Evolutionary conservation across 106 monocot genomes (phyloP).

Genomic region (Vanilla planifolia): DNA sequence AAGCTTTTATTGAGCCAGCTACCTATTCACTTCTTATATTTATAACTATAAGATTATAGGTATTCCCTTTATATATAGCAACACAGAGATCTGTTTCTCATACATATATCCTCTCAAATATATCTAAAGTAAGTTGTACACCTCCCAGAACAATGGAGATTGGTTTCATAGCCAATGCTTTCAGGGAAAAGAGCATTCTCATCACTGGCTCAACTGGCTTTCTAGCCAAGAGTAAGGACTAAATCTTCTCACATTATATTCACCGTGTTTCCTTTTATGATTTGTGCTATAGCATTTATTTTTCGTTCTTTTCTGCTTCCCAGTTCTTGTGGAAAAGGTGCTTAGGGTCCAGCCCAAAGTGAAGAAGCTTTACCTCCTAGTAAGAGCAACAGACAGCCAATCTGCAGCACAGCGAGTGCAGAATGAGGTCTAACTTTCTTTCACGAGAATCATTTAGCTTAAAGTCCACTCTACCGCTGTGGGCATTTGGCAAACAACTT

Average conservation of each 20-base stretch:
- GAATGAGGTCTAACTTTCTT: conserved; percentile 18
- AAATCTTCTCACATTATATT: background rate
- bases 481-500: too few species aligned
- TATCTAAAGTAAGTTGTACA: background rate
- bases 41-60: background rate
- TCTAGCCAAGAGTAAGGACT: conserved; percentile 36
- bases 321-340: conserved; percentile 77
- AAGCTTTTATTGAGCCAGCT: background rate
- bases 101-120: background rate
- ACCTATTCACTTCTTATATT: background rate
- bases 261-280: background rate
- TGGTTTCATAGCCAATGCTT: conserved; percentile 17
- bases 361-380: conserved; percentile 57
- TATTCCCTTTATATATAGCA: background rate
- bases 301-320: background rate
- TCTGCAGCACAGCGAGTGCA: conserved; percentile 33
- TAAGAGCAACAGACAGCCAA: conserved; percentile 27
- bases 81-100: background rate
- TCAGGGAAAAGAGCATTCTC: conserved; percentile 40
- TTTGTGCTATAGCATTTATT: background rate
- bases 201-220: conserved; percentile 63
- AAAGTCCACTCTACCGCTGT: too few species aligned
- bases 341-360: conserved; percentile 58
- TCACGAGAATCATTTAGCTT: background rate
- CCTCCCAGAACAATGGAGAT: conserved; percentile 11